A percentile compares a stretch with the other conserved stretches of the same genome.
These are phyloP conservation scores for Waltergamsia citrina DNA, from an alignment of 2,329 filamentous ascomycete species.

Conservation along the genomic window DNA sequence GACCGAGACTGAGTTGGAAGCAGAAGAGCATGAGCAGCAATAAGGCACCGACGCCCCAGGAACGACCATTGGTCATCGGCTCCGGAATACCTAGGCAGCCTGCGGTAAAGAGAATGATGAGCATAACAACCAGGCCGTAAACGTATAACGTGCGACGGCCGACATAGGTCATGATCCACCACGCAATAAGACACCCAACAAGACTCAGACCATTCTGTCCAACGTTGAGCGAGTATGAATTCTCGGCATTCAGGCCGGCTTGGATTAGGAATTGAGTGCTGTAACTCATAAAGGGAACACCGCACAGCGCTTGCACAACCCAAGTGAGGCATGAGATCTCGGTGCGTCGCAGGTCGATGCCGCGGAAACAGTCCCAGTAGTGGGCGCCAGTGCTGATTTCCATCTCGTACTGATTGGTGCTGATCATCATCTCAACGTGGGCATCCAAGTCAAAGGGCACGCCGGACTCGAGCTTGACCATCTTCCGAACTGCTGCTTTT, in stretches of 20 bases:
- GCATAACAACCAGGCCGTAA: slow-evolving; percentile 22
- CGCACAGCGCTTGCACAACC: slow-evolving; percentile 24
- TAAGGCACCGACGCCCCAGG: slow-evolving; percentile 26
- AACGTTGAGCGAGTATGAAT: slow-evolving; percentile 25
- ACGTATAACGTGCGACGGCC: slow-evolving; percentile 29
- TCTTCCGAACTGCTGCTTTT: slow-evolving; percentile 38
- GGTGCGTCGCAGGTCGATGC: slow-evolving; percentile 29
- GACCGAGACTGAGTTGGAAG: slow-evolving; percentile 27
- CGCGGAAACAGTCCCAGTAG: slow-evolving; percentile 34
- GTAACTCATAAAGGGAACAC: slow-evolving; percentile 12
- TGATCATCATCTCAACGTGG: slow-evolving; percentile 14
- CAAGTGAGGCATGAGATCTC: slow-evolving; percentile 26
- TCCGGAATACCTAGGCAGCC: slow-evolving; percentile 18
- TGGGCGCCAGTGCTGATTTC: slow-evolving; percentile 11
- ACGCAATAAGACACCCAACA: slow-evolving; percentile 25
- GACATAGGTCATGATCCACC: slow-evolving; percentile 23
- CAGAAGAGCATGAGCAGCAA: slow-evolving; percentile 32
- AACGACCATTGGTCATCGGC: slow-evolving; percentile 20
- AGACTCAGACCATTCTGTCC: slow-evolving; percentile 26
- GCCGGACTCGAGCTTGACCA: slow-evolving; percentile 20
- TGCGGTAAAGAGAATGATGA: slow-evolving; percentile 23
- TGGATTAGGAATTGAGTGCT: slow-evolving; percentile 14
- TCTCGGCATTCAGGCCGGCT: slow-evolving; percentile 12
- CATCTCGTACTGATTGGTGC: slow-evolving; percentile 19
- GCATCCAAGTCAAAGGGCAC: slow-evolving; percentile 10